A percentile compares a stretch with the other conserved stretches of the same genome.
These are phyloP conservation scores for Tulasnella sp. DNA, from an alignment of 768 basidiomycete species.

Conservation along the genomic window DNA sequence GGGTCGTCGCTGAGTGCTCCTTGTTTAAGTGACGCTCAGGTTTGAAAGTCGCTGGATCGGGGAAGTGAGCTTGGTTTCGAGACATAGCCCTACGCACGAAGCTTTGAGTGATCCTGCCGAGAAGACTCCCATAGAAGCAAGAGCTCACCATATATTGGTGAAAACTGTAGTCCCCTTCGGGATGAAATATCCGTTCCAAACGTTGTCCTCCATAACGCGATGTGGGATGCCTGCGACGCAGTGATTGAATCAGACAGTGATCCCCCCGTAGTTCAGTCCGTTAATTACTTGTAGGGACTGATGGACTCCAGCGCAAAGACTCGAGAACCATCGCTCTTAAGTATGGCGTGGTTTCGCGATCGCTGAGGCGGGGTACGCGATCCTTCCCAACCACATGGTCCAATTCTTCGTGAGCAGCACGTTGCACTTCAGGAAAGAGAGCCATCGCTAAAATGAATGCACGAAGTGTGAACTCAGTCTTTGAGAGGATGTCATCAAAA, in stretches of 20 bases:
- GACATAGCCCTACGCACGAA: background rate
- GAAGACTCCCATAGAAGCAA: background rate
- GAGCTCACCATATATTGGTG: conserved; percentile 11
- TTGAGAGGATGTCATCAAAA: no score
- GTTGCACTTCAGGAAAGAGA: conserved; percentile 1
- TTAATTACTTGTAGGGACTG: background rate
- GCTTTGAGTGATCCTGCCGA: no score
- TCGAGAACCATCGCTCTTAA: background rate
- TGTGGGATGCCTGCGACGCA: no score
- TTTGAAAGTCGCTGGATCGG: background rate
- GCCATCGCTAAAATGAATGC: conserved; percentile 13
- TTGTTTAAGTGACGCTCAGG: background rate
- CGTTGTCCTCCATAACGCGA: background rate
- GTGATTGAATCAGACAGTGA: no score
- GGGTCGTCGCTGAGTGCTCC: background rate
- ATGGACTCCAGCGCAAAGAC: background rate
- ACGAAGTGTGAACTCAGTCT: background rate
- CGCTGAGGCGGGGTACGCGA: conserved; percentile 1
- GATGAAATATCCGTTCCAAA: conserved; percentile 7
- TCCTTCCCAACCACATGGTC: background rate
- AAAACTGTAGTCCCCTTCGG: conserved; percentile 5
- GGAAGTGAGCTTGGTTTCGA: background rate
- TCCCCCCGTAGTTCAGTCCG: no score
- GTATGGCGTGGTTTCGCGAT: conserved; percentile 1
- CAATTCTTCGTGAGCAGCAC: background rate